These are phyloP conservation scores for Chlorella vulgaris DNA, from an alignment of 139 green algal genomes.

Conservation along the genomic window DNA sequence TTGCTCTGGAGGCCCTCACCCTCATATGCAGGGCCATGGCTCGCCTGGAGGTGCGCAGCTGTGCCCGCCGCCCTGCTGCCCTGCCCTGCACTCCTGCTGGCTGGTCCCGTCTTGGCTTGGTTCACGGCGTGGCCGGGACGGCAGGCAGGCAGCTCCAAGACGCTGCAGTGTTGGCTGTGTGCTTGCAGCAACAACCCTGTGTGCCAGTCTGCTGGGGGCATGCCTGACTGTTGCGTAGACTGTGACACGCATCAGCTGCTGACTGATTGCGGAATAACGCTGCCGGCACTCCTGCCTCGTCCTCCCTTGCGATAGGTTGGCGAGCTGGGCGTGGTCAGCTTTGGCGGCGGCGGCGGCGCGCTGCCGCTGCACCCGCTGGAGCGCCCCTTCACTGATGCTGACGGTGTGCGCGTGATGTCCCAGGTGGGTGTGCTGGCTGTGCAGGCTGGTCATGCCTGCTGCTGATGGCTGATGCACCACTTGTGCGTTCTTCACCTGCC, in stretches of 20 bases:
- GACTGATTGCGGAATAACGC: not conserved
- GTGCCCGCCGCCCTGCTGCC: not conserved
- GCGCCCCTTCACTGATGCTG: constrained; percentile 83
- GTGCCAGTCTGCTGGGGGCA: too few species aligned
- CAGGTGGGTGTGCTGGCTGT: not conserved
- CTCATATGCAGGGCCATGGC: constrained; percentile 88
- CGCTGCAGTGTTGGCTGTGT: too few species aligned
- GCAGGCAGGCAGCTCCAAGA: too few species aligned
- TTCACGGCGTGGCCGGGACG: too few species aligned
- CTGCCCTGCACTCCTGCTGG: not conserved
- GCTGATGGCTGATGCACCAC: too few species aligned
- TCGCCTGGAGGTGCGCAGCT: constrained; percentile 71
- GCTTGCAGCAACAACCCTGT: too few species aligned
- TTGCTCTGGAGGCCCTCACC: constrained; percentile 91
- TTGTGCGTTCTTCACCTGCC: too few species aligned
- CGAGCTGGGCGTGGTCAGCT: constrained; percentile 91
- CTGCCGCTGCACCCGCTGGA: constrained; percentile 84
- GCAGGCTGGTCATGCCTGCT: not conserved
- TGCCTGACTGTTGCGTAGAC: too few species aligned
- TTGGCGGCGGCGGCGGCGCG: constrained; percentile 81
- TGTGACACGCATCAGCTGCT: too few species aligned
- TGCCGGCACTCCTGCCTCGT: not conserved
- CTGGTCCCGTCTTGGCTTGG: too few species aligned
- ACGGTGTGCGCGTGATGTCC: constrained; percentile 77
- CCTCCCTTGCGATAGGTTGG: constrained; percentile 60